A percentile compares a stretch with the other conserved stretches of the same genome.
Conservation (phyloP, 768 basidiomycete species). For the Phallus indusiatus region DNA sequence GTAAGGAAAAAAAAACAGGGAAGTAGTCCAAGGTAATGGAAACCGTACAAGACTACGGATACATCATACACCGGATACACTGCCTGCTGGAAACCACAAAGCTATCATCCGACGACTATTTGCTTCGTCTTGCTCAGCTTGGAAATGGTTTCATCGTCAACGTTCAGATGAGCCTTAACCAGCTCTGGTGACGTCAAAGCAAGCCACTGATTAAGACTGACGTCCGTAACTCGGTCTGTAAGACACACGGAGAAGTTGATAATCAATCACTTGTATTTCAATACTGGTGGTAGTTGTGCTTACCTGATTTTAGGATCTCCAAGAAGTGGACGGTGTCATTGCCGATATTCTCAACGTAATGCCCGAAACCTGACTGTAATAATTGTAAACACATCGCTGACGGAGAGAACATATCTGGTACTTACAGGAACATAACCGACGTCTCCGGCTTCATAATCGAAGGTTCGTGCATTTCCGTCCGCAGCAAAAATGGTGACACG, state of each 20-base stretch:
- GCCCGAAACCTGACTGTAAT: slow-evolving; percentile 28
- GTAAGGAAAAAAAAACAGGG: too few relatives aligned
- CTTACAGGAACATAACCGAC: slow-evolving; percentile 28
- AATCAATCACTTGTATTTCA: too few relatives aligned
- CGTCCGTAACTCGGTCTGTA: slow-evolving; percentile 38
- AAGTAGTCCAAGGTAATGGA: too few relatives aligned
- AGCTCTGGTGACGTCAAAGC: slow-evolving; percentile 47
- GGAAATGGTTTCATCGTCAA: slow-evolving; percentile 41
- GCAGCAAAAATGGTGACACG: slow-evolving; percentile 51
- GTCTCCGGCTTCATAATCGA: slow-evolving; percentile 53
- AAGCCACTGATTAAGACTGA: slow-evolving; percentile 45
- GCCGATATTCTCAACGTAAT: slow-evolving; percentile 61
- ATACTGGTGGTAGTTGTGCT: slow-evolving; percentile 11
- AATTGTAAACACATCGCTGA: not conserved
- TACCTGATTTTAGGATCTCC: slow-evolving; percentile 50
- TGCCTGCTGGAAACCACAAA: too few relatives aligned
- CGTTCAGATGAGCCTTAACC: slow-evolving; percentile 48
- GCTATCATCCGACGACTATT: slow-evolving; percentile 26
- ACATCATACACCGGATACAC: too few relatives aligned
- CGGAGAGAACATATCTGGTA: not conserved
- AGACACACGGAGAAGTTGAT: not conserved
- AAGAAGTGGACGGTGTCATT: slow-evolving; percentile 47
- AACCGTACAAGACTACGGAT: too few relatives aligned
- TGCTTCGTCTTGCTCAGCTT: slow-evolving; percentile 43
- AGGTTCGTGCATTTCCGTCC: slow-evolving; percentile 43